These are phyloP conservation scores for Quercus parvula DNA, from an alignment of 306 rosid genomes.

Conservation along the genomic window DNA sequence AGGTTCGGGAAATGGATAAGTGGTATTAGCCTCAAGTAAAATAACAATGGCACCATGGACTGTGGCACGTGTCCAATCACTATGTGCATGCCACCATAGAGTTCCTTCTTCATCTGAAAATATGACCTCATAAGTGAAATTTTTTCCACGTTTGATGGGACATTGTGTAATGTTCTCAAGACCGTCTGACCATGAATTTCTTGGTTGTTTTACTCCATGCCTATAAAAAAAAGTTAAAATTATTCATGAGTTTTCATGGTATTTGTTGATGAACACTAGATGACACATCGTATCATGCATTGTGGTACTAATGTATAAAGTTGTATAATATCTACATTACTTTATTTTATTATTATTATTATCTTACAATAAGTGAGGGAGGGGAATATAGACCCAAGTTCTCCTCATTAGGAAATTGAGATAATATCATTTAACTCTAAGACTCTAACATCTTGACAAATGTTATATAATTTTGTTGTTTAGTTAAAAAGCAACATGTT, in stretches of 20 bases:
- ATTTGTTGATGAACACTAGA: no score
- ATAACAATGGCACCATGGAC: slow-evolving; percentile 35
- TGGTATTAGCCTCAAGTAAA: background rate
- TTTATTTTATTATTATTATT: no score
- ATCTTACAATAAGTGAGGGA: no score
- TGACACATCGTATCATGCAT: no score
- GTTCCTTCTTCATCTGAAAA: slow-evolving; percentile 42
- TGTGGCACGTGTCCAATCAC: slow-evolving; percentile 35
- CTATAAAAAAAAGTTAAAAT: background rate
- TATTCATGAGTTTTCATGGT: background rate
- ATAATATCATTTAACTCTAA: no score
- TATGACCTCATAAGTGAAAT: slow-evolving; percentile 25
- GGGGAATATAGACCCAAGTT: no score
- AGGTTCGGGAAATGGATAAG: slow-evolving; percentile 28
- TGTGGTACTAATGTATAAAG: no score
- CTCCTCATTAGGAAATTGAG: no score
- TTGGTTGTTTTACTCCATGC: slow-evolving; percentile 42
- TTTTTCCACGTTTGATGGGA: slow-evolving; percentile 26
- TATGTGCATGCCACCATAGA: slow-evolving; percentile 50
- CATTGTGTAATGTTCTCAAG: slow-evolving; percentile 41
- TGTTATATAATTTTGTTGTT: no score
- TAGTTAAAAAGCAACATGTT: no score
- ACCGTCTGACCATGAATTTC: slow-evolving; percentile 44
- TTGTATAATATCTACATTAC: no score
- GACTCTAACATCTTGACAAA: no score